Conservation (phyloP, 768 basidiomycete genomes). For the Rhizopogon vesiculosus region DNA sequence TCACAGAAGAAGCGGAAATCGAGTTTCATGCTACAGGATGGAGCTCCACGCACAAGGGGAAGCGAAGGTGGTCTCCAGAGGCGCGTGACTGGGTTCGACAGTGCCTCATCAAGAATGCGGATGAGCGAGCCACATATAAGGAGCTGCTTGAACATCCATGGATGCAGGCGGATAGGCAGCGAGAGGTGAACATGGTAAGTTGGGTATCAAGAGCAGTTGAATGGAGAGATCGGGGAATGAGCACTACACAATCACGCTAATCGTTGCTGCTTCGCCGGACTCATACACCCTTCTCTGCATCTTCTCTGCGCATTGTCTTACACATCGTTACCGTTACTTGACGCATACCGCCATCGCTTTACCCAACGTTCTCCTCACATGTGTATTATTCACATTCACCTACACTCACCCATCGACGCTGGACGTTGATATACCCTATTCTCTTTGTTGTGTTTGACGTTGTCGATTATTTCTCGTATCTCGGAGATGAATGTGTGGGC, state of each 20-base stretch:
- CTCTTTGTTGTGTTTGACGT: background rate
- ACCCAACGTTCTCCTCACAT: background rate
- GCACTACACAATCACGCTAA: background rate
- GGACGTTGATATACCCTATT: conserved; percentile 1
- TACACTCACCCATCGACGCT: background rate
- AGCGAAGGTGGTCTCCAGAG: conserved; percentile 28
- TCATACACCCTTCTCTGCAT: background rate
- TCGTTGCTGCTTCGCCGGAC: background rate
- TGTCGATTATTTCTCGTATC: background rate
- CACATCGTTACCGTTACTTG: background rate
- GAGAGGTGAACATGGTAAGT: conserved; percentile 76
- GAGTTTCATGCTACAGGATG: conserved; percentile 3
- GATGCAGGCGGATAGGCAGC: conserved; percentile 52
- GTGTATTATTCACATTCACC: background rate
- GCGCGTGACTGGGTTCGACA: conserved; percentile 80
- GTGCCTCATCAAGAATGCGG: conserved; percentile 81
- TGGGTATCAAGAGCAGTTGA: conserved; percentile 67
- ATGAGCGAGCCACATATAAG: conserved; percentile 74
- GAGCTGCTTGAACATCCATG: conserved; percentile 85
- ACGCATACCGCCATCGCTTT: background rate
- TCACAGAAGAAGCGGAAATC: conserved; percentile 5
- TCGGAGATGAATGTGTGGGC: background rate
- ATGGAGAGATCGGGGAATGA: conserved; percentile 25
- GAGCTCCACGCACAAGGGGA: conserved; percentile 8
- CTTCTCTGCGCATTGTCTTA: background rate